These are phyloP conservation scores for Globisporangium spinosum DNA, from an alignment of 352 stramenopile genomes.

Conservation along the genomic window DNA sequence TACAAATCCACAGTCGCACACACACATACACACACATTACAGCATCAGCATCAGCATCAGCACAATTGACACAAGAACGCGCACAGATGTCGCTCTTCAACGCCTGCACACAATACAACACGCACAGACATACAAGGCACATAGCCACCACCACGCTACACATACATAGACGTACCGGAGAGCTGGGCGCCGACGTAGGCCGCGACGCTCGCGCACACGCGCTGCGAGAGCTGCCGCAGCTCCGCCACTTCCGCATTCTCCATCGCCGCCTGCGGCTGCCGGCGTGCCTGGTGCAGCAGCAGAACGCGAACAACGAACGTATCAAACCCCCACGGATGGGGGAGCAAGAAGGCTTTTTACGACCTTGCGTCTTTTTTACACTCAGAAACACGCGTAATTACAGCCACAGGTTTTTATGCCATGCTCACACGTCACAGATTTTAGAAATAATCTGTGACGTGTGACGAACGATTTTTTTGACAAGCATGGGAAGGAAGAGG, in stretches of 20 bases:
- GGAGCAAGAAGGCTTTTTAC: not conserved
- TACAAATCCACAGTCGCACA: not conserved
- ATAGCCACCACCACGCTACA: not conserved
- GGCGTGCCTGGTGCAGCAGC: not conserved
- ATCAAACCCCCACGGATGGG: not conserved
- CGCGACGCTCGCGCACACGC: slow-evolving; percentile 64
- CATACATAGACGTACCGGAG: slow-evolving; percentile 32
- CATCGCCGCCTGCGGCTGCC: slow-evolving; percentile 28
- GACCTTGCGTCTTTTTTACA: not conserved
- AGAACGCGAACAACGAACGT: not conserved
- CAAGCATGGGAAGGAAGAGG: not conserved
- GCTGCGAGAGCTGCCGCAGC: slow-evolving; percentile 55
- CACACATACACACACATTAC: not conserved
- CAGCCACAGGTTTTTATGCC: not conserved
- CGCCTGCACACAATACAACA: not conserved
- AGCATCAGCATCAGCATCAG: not conserved
- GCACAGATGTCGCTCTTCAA: not conserved
- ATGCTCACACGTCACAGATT: slow-evolving; percentile 13
- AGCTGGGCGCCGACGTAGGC: slow-evolving; percentile 67
- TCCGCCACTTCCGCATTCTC: slow-evolving; percentile 53
- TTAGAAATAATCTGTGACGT: not conserved
- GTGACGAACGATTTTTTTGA: not conserved
- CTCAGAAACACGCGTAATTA: slow-evolving; percentile 4
- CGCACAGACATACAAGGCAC: not conserved
- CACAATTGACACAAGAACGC: not conserved